Evolutionary conservation across 306 rosid genomes (phyloP).

Genomic region (Vachellia pachyceras): DNA sequence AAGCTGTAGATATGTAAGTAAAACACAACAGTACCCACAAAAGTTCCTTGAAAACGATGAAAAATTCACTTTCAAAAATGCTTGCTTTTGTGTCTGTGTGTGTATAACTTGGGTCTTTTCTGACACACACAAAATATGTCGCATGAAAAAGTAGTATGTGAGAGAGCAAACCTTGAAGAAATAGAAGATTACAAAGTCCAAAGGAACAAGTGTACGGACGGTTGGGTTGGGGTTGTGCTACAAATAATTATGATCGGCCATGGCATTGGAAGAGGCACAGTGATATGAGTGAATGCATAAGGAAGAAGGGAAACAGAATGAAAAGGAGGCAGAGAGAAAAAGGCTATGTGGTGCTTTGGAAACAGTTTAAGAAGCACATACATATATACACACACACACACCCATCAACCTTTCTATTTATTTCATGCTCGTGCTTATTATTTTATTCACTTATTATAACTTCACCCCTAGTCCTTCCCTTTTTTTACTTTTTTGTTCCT

Average conservation of each 20-base stretch:
- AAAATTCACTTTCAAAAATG: not conserved
- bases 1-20: not conserved
- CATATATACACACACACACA: not conserved
- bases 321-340: not conserved
- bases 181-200: not conserved
- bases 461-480: not conserved
- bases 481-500: conserved; percentile 17
- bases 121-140: not conserved
- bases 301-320: conserved; percentile 28
- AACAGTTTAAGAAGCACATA: not conserved
- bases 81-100: not conserved
- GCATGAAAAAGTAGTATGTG: not conserved
- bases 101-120: not conserved
- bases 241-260: conserved; percentile 4
- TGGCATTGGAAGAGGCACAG: conserved; percentile 25
- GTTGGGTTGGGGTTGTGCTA: conserved; percentile 24
- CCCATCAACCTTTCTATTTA: conserved; percentile 1
- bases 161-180: conserved; percentile 27
- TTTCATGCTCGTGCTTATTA: conserved; percentile 19
- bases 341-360: conserved; percentile 22
- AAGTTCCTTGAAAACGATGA: not conserved
- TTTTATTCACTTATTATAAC: conserved; percentile 12
- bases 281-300: not conserved
- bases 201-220: conserved; percentile 1
- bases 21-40: not conserved